Evolutionary conservation across 2,329 filamentous ascomycete species (phyloP), one percentile per base, ranked within the genome.

Genomic region (Fusarium redolens): DNA sequence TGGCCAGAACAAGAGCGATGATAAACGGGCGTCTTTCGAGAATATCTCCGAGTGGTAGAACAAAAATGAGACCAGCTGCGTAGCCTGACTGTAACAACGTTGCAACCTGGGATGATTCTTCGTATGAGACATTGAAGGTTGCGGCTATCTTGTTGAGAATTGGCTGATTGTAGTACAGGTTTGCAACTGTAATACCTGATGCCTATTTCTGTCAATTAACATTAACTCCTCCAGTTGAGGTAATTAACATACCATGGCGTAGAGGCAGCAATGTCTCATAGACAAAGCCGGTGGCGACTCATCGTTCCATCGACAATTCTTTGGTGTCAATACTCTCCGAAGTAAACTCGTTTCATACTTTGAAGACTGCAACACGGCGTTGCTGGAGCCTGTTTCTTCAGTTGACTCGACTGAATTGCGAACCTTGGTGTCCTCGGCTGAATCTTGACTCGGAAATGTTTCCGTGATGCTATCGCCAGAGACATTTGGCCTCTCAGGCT

Each of bases 71-170:
- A 0, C 93, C 93, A 1, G 85, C 86, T 1, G 93, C 93, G 81
- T 96, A 96, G 3, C 93, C 93, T 4, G 92, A 92, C 79, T 96
- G 94, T 81, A 93, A 90, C 47, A 95, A 83, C 0, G 93, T 96
- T 2, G 93, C 92, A 30, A 96, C 90, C 44, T 85, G 82, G 2
- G 88, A 88, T 1, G 93, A 90, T 60, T 87, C 85, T 76, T 94
- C 92, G 76, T 94, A 92, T 13, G 86, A 87, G 52, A 96, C 91
- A 59, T 87, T 77, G 77, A 96, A 96, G 20, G 92, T 91, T 14
- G 85, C 80, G 1, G 93, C 93, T 44, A 96, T 86, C 56, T 92
- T 89, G 77, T 95, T 94, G 30, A 96, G 83, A 51, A 96, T 93
- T 0, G 93, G 92, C 76, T 95, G 93, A 66, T 89, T 93, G 81